Base-by-base conservation (phyloP, 129 eudicot species). In the Chrysanthemum makinoi region DNA sequence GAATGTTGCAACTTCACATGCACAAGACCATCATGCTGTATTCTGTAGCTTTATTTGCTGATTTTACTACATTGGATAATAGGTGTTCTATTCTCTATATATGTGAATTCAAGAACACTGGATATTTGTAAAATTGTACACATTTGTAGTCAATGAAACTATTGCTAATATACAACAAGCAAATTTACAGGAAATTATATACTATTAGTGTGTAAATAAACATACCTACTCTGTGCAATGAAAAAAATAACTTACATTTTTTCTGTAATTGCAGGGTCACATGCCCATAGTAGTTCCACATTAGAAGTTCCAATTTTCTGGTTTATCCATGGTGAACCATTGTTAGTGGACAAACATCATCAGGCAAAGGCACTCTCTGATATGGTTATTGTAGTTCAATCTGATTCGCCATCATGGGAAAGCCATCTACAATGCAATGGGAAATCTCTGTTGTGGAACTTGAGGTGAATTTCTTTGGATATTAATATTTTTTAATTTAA, bases 371-470 rank as follows among this genome's bases (percentile, higher is more conserved):
- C 98, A 39, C 95, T 94, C 75, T 87, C 98, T 18, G 96, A 89
- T 79, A 94, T 94, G 98, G 87, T 94, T 70, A 73, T 94, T 48
- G 98, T 94, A 50, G 96, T 87, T 55, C 98, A 94, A 75, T 94
- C 98, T 30, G 96, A 94, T 50, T 58, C 88, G 60, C 66, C 98
- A 65, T 79, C 96, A 54, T 94, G 95, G 96, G 98, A 89, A 84
- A 87, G 95, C 69, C 95, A 94, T 81, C 80, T 94, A 56, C 98
- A 94, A 72, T 94, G 98, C 80, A 94, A 94, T 64, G 98, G 96
- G 14, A 76, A 65, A 53, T 89, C 98, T 24, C 74, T 94, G 13
- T 53, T 94, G 73, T 87, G 86, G 95, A 94, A 94, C 75, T 85
- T 94, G 73, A 89, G 98, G 98, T 93, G 65, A 72, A 48, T 26